These are phyloP conservation scores for Vanderwaltozyma yarrowii DNA, from an alignment of 805 yeast genomes.

Conservation along the genomic window DNA sequence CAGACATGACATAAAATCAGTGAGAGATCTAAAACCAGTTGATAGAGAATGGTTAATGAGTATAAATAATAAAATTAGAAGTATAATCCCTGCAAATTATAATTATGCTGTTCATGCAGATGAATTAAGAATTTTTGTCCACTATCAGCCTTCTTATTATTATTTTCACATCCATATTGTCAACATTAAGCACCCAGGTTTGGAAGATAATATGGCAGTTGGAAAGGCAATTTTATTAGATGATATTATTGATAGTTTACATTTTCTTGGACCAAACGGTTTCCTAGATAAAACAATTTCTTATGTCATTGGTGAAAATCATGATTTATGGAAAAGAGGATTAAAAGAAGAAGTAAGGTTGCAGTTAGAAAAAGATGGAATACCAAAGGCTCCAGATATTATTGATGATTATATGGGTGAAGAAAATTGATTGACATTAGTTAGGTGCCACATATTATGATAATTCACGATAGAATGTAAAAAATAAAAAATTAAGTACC, in stretches of 20 bases:
- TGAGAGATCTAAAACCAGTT: constrained; percentile 57
- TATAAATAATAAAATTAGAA: constrained; percentile 37
- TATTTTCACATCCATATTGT: constrained; percentile 92
- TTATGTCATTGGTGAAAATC: constrained; percentile 66
- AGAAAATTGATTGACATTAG: no score
- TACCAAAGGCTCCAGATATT: constrained; percentile 15
- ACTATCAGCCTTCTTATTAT: constrained; percentile 93
- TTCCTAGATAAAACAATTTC: constrained; percentile 47
- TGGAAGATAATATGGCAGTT: constrained; percentile 53
- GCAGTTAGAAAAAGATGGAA: constrained; percentile 22
- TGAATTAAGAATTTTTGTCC: constrained; percentile 68
- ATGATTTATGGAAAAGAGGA: constrained; percentile 53
- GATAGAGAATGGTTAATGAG: constrained; percentile 51
- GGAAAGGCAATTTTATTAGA: constrained; percentile 81
- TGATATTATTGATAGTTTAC: constrained; percentile 67
- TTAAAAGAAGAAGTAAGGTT: constrained; percentile 19
- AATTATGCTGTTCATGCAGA: constrained; percentile 36
- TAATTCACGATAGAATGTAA: no score
- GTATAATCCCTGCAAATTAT: constrained; percentile 40
- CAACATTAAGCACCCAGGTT: constrained; percentile 55
- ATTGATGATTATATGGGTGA: constrained; percentile 5
- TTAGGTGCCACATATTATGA: no score
- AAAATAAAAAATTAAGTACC: no score
- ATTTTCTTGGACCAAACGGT: constrained; percentile 44
- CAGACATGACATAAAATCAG: constrained; percentile 54